Evolutionary conservation across 768 basidiomycete genomes (phyloP).

Genomic region (Termitomyces sp.): DNA sequence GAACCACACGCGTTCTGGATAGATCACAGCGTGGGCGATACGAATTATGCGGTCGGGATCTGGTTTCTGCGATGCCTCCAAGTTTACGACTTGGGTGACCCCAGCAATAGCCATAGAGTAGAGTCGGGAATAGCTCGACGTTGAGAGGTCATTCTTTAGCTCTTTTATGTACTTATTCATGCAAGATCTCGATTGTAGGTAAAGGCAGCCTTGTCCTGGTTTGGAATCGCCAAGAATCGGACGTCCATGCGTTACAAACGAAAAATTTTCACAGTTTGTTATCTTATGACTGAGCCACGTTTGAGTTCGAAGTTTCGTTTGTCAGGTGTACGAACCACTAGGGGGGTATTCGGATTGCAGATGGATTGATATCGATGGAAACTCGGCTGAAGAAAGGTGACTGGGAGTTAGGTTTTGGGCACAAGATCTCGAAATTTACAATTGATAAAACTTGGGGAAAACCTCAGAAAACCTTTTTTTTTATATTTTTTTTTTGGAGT

Average conservation of each 20-base stretch:
- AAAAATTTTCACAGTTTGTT: no score
- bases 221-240: background rate
- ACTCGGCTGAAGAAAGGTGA: background rate
- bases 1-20: constrained; percentile 15
- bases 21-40: constrained; percentile 1
- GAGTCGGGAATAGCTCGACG: background rate
- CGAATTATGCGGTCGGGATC: constrained; percentile 6
- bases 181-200: background rate
- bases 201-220: background rate
- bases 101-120: background rate
- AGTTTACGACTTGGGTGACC: background rate
- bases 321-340: background rate
- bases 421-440: no score
- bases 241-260: background rate
- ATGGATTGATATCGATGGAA: background rate
- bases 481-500: no score
- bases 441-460: no score
- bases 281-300: background rate
- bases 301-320: background rate
- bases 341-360: no score
- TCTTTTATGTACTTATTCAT: background rate
- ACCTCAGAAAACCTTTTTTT: no score
- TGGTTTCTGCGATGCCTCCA: constrained; percentile 2
- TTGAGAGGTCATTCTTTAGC: background rate
- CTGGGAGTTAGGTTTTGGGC: background rate